Conservation (phyloP, 768 basidiomycete species). For the Termitomyces sp. region DNA sequence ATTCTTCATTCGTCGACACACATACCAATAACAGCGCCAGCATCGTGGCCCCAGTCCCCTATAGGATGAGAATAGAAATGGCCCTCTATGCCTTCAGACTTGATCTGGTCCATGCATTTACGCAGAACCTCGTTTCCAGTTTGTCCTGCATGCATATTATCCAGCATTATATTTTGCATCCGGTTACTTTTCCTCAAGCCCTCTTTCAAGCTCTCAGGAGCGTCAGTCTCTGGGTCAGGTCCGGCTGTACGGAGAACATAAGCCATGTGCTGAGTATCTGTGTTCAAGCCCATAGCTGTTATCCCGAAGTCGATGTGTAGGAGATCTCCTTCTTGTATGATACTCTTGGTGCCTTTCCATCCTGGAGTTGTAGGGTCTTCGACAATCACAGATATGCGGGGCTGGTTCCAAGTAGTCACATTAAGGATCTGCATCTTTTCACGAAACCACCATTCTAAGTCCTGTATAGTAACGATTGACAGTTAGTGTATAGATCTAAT, state of each 20-base stretch:
- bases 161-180: slow-evolving; percentile 48
- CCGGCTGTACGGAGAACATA: slow-evolving; percentile 41
- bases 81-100: slow-evolving; percentile 40
- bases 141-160: slow-evolving; percentile 39
- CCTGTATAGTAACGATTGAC: slow-evolving; percentile 23
- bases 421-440: slow-evolving; percentile 46
- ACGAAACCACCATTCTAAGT: slow-evolving; percentile 53
- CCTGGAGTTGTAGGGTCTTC: slow-evolving; percentile 39
- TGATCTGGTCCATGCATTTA: slow-evolving; percentile 40
- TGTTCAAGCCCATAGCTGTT: slow-evolving; percentile 50
- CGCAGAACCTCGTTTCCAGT: slow-evolving; percentile 46
- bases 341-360: slow-evolving; percentile 35
- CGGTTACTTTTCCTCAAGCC: slow-evolving; percentile 44
- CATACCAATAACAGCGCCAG: slow-evolving; percentile 47
- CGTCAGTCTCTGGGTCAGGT: slow-evolving; percentile 34
- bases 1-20: not conserved
- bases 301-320: slow-evolving; percentile 56
- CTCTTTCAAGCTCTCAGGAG: slow-evolving; percentile 38
- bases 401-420: slow-evolving; percentile 51
- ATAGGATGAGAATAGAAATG: slow-evolving; percentile 53
- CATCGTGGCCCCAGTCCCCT: slow-evolving; percentile 53
- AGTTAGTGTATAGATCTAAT: not conserved
- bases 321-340: slow-evolving; percentile 45
- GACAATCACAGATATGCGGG: slow-evolving; percentile 42
- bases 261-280: slow-evolving; percentile 54